phyloP scores from a whole-genome alignment of 176 grass and related monocot genomes.

The Oryza longistaminata region DNA sequence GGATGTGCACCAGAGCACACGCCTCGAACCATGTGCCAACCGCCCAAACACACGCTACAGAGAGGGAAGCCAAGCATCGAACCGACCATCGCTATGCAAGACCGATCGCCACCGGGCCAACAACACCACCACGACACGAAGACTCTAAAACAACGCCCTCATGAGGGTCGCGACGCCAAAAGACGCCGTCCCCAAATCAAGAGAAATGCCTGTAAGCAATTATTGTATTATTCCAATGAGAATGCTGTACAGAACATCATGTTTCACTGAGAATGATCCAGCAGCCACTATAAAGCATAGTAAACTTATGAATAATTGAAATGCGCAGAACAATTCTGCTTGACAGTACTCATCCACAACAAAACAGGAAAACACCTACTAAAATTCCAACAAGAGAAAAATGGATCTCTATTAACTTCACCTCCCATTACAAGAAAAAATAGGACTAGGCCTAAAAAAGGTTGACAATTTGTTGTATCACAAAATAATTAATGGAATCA shows the following conservation, averaged over 20 bases:
- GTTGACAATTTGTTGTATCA: not conserved
- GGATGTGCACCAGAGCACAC: too few relatives aligned
- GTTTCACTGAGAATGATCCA: not conserved
- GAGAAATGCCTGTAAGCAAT: not conserved
- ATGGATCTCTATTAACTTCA: not conserved
- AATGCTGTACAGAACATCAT: not conserved
- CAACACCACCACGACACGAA: too few relatives aligned
- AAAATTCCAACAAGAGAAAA: slow-evolving; percentile 23
- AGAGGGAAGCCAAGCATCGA: too few relatives aligned
- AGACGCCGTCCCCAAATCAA: not conserved
- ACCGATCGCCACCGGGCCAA: too few relatives aligned
- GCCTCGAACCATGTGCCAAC: too few relatives aligned
- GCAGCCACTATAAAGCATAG: not conserved
- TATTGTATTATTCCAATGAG: not conserved
- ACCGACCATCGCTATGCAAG: too few relatives aligned
- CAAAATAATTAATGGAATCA: not conserved
- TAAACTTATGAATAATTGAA: slow-evolving; percentile 2
- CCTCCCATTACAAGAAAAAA: slow-evolving; percentile 17
- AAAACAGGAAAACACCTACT: not conserved
- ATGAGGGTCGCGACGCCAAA: too few relatives aligned
- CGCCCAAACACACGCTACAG: too few relatives aligned
- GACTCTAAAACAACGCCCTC: too few relatives aligned
- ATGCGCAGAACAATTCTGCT: not conserved
- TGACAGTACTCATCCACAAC: slow-evolving; percentile 6
- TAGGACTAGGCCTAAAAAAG: not conserved